Percentiles rank a stretch among this genome's conserved stretches.
These are phyloP conservation scores for Murraya koenigii DNA, from an alignment of 345 rosid genomes.

Conservation along the genomic window DNA sequence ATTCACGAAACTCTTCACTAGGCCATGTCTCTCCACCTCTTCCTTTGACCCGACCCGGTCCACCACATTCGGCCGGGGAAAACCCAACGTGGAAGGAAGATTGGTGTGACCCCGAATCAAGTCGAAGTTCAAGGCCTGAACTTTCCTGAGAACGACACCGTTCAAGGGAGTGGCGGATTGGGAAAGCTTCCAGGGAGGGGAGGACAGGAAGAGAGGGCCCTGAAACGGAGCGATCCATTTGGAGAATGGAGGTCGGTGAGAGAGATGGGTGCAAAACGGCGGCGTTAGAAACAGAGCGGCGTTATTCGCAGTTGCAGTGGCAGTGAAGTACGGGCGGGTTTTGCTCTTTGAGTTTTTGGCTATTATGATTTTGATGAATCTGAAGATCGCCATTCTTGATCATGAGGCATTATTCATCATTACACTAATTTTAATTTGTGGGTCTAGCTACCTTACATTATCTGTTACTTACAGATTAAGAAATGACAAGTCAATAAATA, in stretches of 20 bases:
- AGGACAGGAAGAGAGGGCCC: slow-evolving; percentile 75
- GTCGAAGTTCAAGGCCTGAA: slow-evolving; percentile 52
- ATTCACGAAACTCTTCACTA: slow-evolving; percentile 60
- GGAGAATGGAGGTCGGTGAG: slow-evolving; percentile 39
- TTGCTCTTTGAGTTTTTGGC: slow-evolving; percentile 21
- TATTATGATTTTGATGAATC: slow-evolving; percentile 39
- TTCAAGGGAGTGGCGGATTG: slow-evolving; percentile 80
- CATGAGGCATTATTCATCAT: neutral
- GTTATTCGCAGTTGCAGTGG: slow-evolving; percentile 10
- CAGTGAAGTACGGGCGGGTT: slow-evolving; percentile 45
- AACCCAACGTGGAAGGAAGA: slow-evolving; percentile 29
- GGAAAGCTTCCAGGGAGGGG: slow-evolving; percentile 86
- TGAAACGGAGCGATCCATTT: slow-evolving; percentile 70
- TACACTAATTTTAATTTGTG: too few species aligned
- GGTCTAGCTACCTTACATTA: too few species aligned
- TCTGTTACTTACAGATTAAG: too few species aligned
- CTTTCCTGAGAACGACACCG: slow-evolving; percentile 44
- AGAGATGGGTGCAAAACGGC: slow-evolving; percentile 23
- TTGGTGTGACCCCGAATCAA: slow-evolving; percentile 37
- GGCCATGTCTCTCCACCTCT: slow-evolving; percentile 20
- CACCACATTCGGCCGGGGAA: slow-evolving; percentile 11
- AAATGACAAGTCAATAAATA: too few species aligned
- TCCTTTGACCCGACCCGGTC: slow-evolving; percentile 25
- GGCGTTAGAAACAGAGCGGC: slow-evolving; percentile 22
- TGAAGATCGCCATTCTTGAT: slow-evolving; percentile 54